Evolutionary conservation across 2,329 filamentous ascomycete genomes (phyloP).

Genomic region (Clonostachys sp.): DNA sequence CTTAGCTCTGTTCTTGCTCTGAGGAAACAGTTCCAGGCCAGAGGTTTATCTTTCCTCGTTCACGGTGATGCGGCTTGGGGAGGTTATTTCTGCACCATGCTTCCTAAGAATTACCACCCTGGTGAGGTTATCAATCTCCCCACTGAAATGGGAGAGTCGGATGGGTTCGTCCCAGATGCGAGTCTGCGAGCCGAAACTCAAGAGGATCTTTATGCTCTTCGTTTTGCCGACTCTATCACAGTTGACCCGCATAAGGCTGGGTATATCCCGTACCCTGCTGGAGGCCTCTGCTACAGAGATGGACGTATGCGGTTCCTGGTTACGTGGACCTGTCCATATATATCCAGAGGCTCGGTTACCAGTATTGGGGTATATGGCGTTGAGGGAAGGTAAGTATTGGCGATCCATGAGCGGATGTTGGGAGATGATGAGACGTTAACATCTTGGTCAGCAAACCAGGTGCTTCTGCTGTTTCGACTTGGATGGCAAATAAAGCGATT

Average conservation of each 20-base stretch:
- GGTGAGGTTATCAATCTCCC: constrained; percentile 17
- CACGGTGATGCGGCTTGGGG: constrained; percentile 45
- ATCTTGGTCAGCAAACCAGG: constrained; percentile 31
- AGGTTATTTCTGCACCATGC: constrained; percentile 41
- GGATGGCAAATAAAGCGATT: constrained; percentile 36
- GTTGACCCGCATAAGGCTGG: constrained; percentile 43
- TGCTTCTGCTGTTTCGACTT: constrained; percentile 36
- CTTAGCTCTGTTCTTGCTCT: constrained; percentile 28
- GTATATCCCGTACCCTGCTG: constrained; percentile 40
- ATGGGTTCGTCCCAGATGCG: constrained; percentile 26
- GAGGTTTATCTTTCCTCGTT: constrained; percentile 37
- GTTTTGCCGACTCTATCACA: constrained; percentile 36
- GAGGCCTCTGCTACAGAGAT: constrained; percentile 36
- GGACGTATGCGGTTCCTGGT: constrained; percentile 34
- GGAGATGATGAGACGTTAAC: too few species aligned
- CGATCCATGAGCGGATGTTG: too few species aligned
- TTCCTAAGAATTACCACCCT: constrained; percentile 22
- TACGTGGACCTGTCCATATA: constrained; percentile 35
- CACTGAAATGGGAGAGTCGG: constrained; percentile 13
- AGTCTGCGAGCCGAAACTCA: constrained; percentile 25
- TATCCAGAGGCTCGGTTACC: constrained; percentile 28
- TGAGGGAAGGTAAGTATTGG: constrained; percentile 28
- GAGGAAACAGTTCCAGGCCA: constrained; percentile 29
- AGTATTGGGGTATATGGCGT: constrained; percentile 37
- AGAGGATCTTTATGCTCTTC: constrained; percentile 29